Conservation (phyloP, 371 early-diverging fungal genomes). For the Rhizopus arrhizus region DNA sequence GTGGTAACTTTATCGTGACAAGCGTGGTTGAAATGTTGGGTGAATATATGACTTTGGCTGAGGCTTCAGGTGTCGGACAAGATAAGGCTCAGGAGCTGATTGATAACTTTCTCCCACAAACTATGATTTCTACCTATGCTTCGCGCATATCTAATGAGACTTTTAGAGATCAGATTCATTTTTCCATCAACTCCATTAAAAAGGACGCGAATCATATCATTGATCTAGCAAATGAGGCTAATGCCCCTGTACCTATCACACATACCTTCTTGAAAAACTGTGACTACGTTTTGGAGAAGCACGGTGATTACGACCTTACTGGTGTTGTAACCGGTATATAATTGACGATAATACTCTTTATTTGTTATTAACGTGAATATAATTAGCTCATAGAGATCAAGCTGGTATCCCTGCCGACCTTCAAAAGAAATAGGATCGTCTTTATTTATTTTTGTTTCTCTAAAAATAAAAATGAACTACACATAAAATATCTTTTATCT, state of each 20-base stretch:
- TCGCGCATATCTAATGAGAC: constrained; percentile 42
- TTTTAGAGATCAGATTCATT: constrained; percentile 33
- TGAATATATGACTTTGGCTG: constrained; percentile 72
- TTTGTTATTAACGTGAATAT: too few species aligned
- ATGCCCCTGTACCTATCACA: constrained; percentile 31
- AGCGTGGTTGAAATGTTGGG: constrained; percentile 63
- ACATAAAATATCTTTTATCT: too few species aligned
- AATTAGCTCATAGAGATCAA: too few species aligned
- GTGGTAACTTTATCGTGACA: constrained; percentile 70
- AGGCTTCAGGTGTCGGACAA: constrained; percentile 57
- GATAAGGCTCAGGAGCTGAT: constrained; percentile 61
- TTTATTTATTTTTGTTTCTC: too few species aligned
- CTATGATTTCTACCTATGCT: constrained; percentile 35
- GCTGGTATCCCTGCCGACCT: too few species aligned
- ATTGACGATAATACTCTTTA: neutral
- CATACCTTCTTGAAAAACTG: constrained; percentile 32
- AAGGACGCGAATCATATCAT: constrained; percentile 48
- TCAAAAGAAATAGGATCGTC: too few species aligned
- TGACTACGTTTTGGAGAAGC: constrained; percentile 18
- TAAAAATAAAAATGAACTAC: too few species aligned
- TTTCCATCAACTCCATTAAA: constrained; percentile 31
- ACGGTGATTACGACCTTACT: constrained; percentile 45
- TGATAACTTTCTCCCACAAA: constrained; percentile 54
- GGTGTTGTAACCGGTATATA: constrained; percentile 40
- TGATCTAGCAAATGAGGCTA: constrained; percentile 31